Conservation (phyloP, 441 rosid genomes). For the Corymbia citriodora region DNA sequence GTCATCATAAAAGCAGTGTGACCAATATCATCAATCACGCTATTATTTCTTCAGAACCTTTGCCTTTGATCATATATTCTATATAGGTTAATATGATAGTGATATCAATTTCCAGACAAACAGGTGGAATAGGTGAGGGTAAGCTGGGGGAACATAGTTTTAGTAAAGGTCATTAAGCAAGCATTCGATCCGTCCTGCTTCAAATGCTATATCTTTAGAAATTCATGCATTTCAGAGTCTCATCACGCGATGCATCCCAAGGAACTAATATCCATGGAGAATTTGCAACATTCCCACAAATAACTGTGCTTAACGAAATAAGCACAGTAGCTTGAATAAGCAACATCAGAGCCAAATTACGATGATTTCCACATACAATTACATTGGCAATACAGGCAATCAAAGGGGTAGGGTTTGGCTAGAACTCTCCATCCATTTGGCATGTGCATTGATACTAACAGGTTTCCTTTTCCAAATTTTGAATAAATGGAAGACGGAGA, state of each 20-base stretch:
- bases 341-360: not conserved
- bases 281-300: not conserved
- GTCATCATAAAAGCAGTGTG: not conserved
- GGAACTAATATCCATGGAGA: not conserved
- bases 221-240: not conserved
- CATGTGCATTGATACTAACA: not conserved
- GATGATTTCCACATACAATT: not conserved
- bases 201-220: not conserved
- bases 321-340: not conserved
- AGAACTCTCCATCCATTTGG: not conserved
- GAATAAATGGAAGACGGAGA: not conserved
- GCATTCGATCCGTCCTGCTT: not conserved
- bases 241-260: not conserved
- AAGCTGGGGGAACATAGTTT: not conserved
- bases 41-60: not conserved
- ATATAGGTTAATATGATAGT: not conserved
- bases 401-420: not conserved
- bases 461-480: not conserved
- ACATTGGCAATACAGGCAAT: not conserved
- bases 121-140: not conserved
- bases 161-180: not conserved
- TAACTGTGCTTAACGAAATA: not conserved
- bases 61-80: not conserved
- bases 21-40: not conserved
- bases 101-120: not conserved